These are phyloP conservation scores for Monosporascus sp. DNA, from an alignment of 2,329 filamentous ascomycete genomes.

Conservation along the genomic window DNA sequence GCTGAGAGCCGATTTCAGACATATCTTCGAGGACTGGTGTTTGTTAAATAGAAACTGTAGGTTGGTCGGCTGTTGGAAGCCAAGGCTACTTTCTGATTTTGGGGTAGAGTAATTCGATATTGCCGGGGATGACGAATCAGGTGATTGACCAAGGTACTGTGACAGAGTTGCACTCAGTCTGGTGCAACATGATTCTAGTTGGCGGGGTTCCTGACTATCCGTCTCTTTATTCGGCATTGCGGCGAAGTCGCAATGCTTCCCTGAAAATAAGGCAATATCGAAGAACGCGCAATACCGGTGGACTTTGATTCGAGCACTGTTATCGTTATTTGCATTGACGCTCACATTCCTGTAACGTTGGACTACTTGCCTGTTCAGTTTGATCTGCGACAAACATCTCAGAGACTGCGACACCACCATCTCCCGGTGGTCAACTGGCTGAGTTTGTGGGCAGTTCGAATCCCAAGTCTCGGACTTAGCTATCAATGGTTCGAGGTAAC, in stretches of 20 bases:
- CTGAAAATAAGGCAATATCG: conserved; percentile 42
- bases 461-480: conserved; percentile 31
- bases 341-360: neutral
- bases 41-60: conserved; percentile 36
- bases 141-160: conserved; percentile 14
- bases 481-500: conserved; percentile 30
- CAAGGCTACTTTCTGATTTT: conserved; percentile 13
- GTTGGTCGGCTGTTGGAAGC: conserved; percentile 9
- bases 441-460: conserved; percentile 26
- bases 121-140: conserved; percentile 22
- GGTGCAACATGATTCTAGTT: conserved; percentile 31
- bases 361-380: conserved; percentile 38
- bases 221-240: conserved; percentile 19
- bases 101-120: conserved; percentile 23
- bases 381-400: conserved; percentile 42
- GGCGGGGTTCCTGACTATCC: conserved; percentile 23
- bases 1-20: conserved; percentile 41
- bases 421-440: conserved; percentile 33
- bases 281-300: conserved; percentile 47
- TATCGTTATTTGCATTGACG: conserved; percentile 6
- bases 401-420: conserved; percentile 36
- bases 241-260: conserved; percentile 43
- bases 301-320: conserved; percentile 44
- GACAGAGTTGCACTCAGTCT: conserved; percentile 19
- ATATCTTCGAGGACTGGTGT: conserved; percentile 43